phyloP scores from a whole-genome alignment of 2,329 filamentous ascomycete genomes.

The Bipolaris zeicola region DNA sequence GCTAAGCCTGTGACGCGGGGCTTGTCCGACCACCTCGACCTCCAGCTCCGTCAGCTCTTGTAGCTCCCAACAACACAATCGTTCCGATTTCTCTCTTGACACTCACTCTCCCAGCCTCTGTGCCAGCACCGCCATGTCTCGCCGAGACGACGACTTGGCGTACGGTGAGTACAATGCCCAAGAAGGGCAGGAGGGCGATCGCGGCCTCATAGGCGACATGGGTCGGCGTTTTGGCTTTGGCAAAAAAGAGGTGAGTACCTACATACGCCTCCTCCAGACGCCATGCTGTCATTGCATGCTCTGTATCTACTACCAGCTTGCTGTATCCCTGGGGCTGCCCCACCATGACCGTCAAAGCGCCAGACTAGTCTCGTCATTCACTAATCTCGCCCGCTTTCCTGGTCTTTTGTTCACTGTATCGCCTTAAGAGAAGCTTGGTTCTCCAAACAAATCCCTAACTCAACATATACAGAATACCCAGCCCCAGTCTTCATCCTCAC shows the following conservation, averaged over 20 bases:
- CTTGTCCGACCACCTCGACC: slow-evolving; percentile 9
- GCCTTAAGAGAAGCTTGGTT: slow-evolving; percentile 1
- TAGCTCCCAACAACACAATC: slow-evolving; percentile 9
- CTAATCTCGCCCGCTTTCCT: slow-evolving; percentile 5
- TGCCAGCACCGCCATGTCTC: slow-evolving; percentile 36
- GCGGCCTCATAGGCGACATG: slow-evolving; percentile 60
- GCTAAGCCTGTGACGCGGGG: slow-evolving; percentile 31
- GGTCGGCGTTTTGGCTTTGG: slow-evolving; percentile 53
- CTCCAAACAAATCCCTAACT: slow-evolving; percentile 1
- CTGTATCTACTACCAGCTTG: slow-evolving; percentile 14
- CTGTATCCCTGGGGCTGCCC: slow-evolving; percentile 19
- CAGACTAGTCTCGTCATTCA: slow-evolving; percentile 12
- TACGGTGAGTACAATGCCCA: slow-evolving; percentile 59
- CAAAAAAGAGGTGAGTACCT: slow-evolving; percentile 37
- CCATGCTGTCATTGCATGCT: slow-evolving; percentile 26
- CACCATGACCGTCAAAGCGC: slow-evolving; percentile 21
- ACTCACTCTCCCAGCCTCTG: slow-evolving; percentile 14
- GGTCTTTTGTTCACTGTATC: slow-evolving; percentile 6
- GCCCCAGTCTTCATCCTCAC: slow-evolving; percentile 33
- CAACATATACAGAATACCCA: slow-evolving; percentile 24
- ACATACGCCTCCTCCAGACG: slow-evolving; percentile 17
- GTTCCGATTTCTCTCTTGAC: not conserved
- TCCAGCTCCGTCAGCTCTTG: slow-evolving; percentile 4
- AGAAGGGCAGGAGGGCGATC: slow-evolving; percentile 50
- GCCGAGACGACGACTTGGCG: slow-evolving; percentile 58